Percentiles rank a stretch among this genome's conserved stretches.
These are phyloP conservation scores for Lolium perenne DNA, from an alignment of 176 grass and related monocot species.

Conservation along the genomic window DNA sequence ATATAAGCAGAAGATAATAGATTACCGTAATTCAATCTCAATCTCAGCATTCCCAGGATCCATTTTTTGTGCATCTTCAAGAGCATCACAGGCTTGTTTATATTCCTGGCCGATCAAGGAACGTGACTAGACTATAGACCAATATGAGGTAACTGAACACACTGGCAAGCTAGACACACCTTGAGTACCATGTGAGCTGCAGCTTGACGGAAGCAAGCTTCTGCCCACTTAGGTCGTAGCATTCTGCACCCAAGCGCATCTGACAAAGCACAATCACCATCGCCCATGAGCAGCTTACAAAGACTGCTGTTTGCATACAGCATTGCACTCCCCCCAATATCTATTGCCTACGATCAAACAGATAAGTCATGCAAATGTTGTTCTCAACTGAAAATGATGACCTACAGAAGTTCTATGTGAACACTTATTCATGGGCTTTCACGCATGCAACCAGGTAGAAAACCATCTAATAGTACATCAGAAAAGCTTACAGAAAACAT, in stretches of 20 bases:
- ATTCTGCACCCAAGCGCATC: not conserved
- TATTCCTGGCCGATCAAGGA: not conserved
- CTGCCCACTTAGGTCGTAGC: not conserved
- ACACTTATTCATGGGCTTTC: not conserved
- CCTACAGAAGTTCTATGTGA: not conserved
- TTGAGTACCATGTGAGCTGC: slow-evolving; percentile 9
- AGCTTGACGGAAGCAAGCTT: not conserved
- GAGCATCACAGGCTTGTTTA: not conserved
- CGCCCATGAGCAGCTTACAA: not conserved
- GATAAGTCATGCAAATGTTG: not conserved
- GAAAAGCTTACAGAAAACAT: not conserved
- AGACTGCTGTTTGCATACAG: not conserved
- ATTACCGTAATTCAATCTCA: not conserved
- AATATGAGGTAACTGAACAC: not conserved
- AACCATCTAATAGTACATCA: not conserved
- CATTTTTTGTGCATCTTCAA: not conserved
- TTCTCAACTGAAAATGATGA: not conserved
- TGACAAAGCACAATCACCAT: not conserved
- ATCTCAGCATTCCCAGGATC: not conserved
- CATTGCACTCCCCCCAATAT: not conserved
- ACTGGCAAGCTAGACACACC: not conserved
- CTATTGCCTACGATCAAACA: not conserved
- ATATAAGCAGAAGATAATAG: not conserved
- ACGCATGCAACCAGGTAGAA: not conserved
- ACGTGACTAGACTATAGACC: not conserved